Percentiles rank a stretch among this genome's conserved stretches.
Conservation (phyloP, 257 asterid genomes). For the Striga asiatica region DNA sequence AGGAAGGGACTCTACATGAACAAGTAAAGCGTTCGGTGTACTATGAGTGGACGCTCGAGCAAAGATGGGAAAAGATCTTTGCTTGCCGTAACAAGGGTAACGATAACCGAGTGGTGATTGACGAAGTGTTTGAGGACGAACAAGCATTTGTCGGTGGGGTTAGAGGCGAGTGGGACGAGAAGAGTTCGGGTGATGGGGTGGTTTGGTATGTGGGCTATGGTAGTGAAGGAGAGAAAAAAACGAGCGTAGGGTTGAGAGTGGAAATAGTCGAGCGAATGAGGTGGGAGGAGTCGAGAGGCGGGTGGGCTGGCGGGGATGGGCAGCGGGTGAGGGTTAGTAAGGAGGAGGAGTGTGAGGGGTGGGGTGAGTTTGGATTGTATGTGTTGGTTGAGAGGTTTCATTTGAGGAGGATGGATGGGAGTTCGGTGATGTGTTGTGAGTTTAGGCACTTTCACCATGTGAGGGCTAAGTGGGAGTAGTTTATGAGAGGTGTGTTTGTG, state of each 20-base stretch:
- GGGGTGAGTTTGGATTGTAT: slow-evolving; percentile 40
- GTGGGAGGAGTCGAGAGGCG: slow-evolving; percentile 48
- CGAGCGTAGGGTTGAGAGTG: slow-evolving; percentile 34
- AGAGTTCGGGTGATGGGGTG: slow-evolving; percentile 18
- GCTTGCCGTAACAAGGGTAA: slow-evolving; percentile 10
- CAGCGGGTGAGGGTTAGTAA: slow-evolving; percentile 20
- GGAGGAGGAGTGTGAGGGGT: slow-evolving; percentile 21
- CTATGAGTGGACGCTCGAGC: slow-evolving; percentile 45
- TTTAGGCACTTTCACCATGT: slow-evolving; percentile 37
- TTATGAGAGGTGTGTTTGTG: slow-evolving; percentile 23
- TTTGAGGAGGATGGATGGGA: slow-evolving; percentile 46
- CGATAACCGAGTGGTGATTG: slow-evolving; percentile 19
- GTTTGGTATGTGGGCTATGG: slow-evolving; percentile 35
- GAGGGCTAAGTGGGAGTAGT: slow-evolving; percentile 35
- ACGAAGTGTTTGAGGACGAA: slow-evolving; percentile 28
- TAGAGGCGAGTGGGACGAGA: slow-evolving; percentile 23
- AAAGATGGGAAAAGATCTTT: slow-evolving; percentile 46
- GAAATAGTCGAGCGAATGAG: slow-evolving; percentile 47
- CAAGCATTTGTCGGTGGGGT: slow-evolving; percentile 16
- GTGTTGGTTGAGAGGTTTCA: slow-evolving; percentile 55
- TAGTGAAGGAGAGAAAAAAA: not conserved
- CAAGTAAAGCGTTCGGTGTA: slow-evolving; percentile 38
- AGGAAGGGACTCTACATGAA: slow-evolving; percentile 33
- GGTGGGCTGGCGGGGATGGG: slow-evolving; percentile 26
- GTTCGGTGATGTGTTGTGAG: slow-evolving; percentile 29